Evolutionary conservation across 2,329 filamentous ascomycete genomes (phyloP), one percentile per base, ranked within the genome.

Genomic region (Ophiosphaerella narmari): DNA sequence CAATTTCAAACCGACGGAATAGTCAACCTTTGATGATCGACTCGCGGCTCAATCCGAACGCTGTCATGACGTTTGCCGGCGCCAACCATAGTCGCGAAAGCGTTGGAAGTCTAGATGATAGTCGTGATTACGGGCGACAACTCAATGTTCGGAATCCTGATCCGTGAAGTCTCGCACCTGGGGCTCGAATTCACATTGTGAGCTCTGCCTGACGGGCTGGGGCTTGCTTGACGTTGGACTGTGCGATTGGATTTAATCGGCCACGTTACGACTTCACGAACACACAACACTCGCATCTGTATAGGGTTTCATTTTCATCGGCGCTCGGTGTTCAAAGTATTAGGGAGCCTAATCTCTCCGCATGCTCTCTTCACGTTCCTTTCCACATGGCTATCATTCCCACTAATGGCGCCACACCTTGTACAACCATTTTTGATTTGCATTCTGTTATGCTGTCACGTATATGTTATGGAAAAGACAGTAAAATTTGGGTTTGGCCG

Each of bases 21-120:
- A 80, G 77, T 50, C 69, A 74, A 46, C 77, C 77, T 2, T 61
- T 77, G 48, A 69, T 79, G 29, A 76, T 77, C 52, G 78, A 80
- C 48, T 77, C 78, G 51, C 69, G 78, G 21, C 68, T 80, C 21
- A 80, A 80, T 48, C 78, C 78, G 2, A 72, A 72, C 6, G 75
- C 76, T 3, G 68, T 80, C 24, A 75, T 79, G 60, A 71, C 70
- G 32, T 72, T 78, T 38, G 74, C 75, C n/a, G 55, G 51, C 14
- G 54, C 54, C 16, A 80, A 78, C 50, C 67, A 68, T 14, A 79
- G 77, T 50, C 73, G 74, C 18, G 70, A 74, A 21, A 79, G 77
- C 43, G 67, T 80, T 37, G 74, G 71, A 38, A 79, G 77, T 46
- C 69, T 78, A 44, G 75, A 79, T 47, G 75, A 77, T 50, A 75